Conservation (phyloP, 2,329 filamentous ascomycete species). For the Cadophora luteo-olivacea region DNA sequence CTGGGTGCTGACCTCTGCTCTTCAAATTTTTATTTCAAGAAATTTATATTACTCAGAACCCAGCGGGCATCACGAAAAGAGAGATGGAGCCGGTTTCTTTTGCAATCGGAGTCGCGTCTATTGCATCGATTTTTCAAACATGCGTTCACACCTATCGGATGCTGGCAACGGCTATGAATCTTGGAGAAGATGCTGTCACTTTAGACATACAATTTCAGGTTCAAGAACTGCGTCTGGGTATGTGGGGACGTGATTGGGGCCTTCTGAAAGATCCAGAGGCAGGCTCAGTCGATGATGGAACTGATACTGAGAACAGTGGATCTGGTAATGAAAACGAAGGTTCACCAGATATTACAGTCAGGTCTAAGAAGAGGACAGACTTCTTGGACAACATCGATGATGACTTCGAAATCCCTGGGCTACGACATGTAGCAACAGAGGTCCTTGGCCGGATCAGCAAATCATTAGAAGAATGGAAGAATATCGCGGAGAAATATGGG, state of each 20-base stretch:
- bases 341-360: too few relatives aligned
- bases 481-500: not conserved
- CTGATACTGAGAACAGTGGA: too few relatives aligned
- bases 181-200: not conserved
- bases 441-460: not conserved
- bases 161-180: not conserved
- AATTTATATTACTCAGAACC: too few relatives aligned
- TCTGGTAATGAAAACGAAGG: too few relatives aligned
- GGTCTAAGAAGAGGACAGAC: not conserved
- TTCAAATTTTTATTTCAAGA: too few relatives aligned
- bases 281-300: too few relatives aligned
- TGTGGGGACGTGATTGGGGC: not conserved
- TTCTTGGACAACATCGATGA: not conserved
- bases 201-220: not conserved
- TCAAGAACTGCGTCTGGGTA: not conserved
- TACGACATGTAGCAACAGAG: not conserved
- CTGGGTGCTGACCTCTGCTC: too few relatives aligned
- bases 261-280: not conserved
- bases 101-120: not conserved
- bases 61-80: not conserved
- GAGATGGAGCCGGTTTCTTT: not conserved
- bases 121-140: not conserved
- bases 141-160: not conserved
- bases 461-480: not conserved
- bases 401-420: not conserved